Evolutionary conservation across 495 filamentous ascomycete species (phyloP), one percentile per base, ranked within the genome.

Genomic region (Aspergillus affinis): DNA sequence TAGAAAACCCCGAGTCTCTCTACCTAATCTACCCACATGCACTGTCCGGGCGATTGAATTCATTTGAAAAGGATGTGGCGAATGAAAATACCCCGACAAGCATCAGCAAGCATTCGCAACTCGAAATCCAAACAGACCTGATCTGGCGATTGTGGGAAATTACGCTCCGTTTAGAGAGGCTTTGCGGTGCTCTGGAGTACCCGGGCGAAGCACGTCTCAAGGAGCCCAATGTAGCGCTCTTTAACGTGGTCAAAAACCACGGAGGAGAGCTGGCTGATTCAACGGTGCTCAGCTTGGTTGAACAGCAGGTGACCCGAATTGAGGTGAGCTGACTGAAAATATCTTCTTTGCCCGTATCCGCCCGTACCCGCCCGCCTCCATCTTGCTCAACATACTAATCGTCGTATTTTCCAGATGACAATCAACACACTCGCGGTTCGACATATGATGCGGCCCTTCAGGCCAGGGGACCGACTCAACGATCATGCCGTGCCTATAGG

Each of bases 1-100:
- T 99, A 8, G 94, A 99, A 69, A 99, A 99, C 71, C 94, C 95
- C 5, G 94, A 99, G 71, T 87, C 90, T 55, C 87, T 99, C 54
- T 96, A 93, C 70, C 84, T 96, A 44, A 90, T 98, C 69, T 98
- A 95, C 70, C 93, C 94, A 2, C 90, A 93, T 65, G 79, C 88
- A 12, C 83, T 99, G 17, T 85, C 89, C n/a, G 92, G 92, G 48
- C 86, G 94, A 72, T 86, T 86, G 74, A 86, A 68, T 57, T 84
- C 75, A 51, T 81, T 86, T 64, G 86, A 87, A 48, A 71, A 78
- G 18, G 64, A 73, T n/a, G 66, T 69, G 10, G 65, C 70, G 15
- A 63, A 60, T 7, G 72, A 74, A 27, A 69, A 69, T 30, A 65
- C 73, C 13, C 79, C 69, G 56, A 68, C 73, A 51, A 72, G 78